Evolutionary conservation across 805 yeast species (phyloP).

Genomic region (Metschnikowia colocasiae): DNA sequence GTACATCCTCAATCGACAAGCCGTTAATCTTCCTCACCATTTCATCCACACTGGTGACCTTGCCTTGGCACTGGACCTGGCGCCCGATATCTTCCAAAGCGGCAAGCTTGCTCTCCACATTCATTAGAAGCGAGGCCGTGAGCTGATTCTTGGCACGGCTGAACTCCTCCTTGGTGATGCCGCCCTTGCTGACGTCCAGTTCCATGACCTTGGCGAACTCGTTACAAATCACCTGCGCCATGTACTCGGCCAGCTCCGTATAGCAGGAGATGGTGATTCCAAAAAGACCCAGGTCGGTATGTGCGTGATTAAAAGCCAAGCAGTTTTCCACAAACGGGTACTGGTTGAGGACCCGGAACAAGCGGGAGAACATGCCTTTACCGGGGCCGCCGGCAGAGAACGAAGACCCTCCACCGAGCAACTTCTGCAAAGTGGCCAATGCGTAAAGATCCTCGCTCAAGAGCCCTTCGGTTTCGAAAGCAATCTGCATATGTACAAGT

Average conservation of each 20-base stretch:
- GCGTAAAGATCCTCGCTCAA: conserved; percentile 86
- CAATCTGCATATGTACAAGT: conserved; percentile 79
- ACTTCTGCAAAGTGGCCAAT: conserved; percentile 81
- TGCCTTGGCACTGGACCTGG: conserved; percentile 83
- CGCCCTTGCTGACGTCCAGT: conserved; percentile 42
- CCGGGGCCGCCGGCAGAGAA: conserved; percentile 99
- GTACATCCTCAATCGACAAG: conserved; percentile 65
- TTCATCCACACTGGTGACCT: conserved; percentile 68
- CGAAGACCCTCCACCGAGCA: conserved; percentile 95
- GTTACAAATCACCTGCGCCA: conserved; percentile 69
- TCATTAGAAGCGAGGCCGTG: conserved; percentile 83
- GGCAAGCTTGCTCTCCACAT: conserved; percentile 88
- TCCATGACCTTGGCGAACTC: conserved; percentile 38
- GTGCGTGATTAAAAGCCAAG: conserved; percentile 82
- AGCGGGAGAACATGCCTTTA: conserved; percentile 94
- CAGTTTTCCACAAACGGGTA: conserved; percentile 90
- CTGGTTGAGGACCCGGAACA: conserved; percentile 86
- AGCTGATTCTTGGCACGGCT: conserved; percentile 89
- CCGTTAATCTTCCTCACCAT: conserved; percentile 76
- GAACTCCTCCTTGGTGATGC: conserved; percentile 69
- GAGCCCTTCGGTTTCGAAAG: conserved; percentile 83
- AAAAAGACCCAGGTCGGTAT: conserved; percentile 85
- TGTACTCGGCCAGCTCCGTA: conserved; percentile 80
- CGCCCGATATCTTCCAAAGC: conserved; percentile 93
- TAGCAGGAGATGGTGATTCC: conserved; percentile 83